phyloP scores from a whole-genome alignment of 2,329 filamentous ascomycete species.

The Neoscytalidium dimidiatum region DNA sequence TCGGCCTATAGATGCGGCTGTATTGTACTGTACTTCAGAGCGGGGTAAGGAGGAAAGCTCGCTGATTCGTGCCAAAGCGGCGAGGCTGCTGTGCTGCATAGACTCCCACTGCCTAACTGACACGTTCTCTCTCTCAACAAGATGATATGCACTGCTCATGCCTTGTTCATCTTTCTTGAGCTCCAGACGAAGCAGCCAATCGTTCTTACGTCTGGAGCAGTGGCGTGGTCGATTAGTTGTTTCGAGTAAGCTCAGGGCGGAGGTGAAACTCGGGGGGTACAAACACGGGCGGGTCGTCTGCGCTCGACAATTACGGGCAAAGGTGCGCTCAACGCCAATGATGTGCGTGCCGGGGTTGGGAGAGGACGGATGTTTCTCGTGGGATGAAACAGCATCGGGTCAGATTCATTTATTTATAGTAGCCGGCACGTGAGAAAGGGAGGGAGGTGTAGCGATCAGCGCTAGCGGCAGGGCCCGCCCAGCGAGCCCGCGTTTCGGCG shows the following conservation, averaged over 20 bases:
- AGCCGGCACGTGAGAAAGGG: background rate
- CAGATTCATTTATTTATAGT: background rate
- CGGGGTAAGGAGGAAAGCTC: background rate
- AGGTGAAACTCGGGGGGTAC: background rate
- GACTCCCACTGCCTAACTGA: constrained; percentile 2
- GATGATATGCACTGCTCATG: background rate
- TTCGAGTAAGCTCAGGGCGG: background rate
- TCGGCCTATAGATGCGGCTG: background rate
- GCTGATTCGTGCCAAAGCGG: background rate
- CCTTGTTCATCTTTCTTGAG: background rate
- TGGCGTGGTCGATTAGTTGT: background rate
- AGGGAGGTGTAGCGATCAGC: background rate
- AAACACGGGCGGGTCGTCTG: background rate
- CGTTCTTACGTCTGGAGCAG: background rate
- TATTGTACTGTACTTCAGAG: background rate
- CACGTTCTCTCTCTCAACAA: background rate
- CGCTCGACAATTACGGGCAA: background rate
- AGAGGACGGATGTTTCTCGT: background rate
- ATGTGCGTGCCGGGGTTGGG: too few species aligned
- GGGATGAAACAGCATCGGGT: background rate
- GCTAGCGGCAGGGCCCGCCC: constrained; percentile 13
- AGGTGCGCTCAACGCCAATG: too few species aligned
- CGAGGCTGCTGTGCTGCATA: background rate
- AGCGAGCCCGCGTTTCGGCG: constrained; percentile 7
- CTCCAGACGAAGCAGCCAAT: background rate